phyloP scores from a whole-genome alignment of 805 yeast genomes.

The Candida wancherniae region DNA sequence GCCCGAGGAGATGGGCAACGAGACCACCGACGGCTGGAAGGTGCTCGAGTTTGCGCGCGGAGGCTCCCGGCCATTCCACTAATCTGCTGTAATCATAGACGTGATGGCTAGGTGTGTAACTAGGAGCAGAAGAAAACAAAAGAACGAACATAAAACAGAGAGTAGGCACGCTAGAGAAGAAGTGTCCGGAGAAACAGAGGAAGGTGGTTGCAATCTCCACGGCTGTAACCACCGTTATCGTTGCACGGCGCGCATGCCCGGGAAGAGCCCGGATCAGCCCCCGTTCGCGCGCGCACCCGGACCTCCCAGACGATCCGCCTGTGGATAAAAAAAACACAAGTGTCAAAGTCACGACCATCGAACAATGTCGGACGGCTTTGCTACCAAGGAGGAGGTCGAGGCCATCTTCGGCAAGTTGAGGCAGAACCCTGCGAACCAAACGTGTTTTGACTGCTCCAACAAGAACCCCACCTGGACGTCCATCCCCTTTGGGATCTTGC shows the following conservation, averaged over 20 bases:
- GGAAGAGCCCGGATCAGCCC: background rate
- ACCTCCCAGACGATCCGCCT: background rate
- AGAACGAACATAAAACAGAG: too few relatives aligned
- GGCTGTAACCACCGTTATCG: too few relatives aligned
- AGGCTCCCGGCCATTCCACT: conserved; percentile 75
- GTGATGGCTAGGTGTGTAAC: too few relatives aligned
- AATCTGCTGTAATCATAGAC: conserved; percentile 7
- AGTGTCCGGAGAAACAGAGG: too few relatives aligned
- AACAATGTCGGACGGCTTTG: conserved; percentile 45
- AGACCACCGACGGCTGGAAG: conserved; percentile 96
- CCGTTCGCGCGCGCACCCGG: background rate
- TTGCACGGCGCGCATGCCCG: too few relatives aligned
- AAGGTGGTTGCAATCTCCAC: too few relatives aligned
- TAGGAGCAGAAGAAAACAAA: too few relatives aligned
- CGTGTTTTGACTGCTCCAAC: conserved; percentile 90
- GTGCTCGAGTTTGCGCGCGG: conserved; percentile 92
- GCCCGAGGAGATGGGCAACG: conserved; percentile 86
- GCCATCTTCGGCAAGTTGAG: conserved; percentile 60
- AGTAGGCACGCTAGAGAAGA: too few relatives aligned
- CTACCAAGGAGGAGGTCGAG: conserved; percentile 64
- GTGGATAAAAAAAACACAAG: conserved; percentile 3
- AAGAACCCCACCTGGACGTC: conserved; percentile 99
- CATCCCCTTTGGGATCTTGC: conserved; percentile 87
- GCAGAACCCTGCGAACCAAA: conserved; percentile 68
- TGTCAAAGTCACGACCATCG: background rate